Base-by-base conservation (phyloP, 805 yeast genomes). In the Teunomyces panamensis region DNA sequence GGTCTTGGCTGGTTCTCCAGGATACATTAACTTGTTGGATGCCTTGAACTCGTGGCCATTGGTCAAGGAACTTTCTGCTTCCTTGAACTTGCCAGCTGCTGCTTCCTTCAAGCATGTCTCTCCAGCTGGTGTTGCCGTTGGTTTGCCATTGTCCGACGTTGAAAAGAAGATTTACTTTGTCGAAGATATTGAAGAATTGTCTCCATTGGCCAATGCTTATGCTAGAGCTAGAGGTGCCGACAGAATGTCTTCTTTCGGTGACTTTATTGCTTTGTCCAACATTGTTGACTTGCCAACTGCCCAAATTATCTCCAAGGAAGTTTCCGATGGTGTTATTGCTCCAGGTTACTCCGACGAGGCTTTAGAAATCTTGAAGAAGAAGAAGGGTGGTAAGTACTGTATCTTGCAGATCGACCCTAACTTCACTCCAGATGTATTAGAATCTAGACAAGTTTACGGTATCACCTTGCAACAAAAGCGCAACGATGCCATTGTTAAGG, bases 221-320 rank as follows among this genome's bases (percentile, higher is more conserved):
- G 99, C 99, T 33, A 88, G 98, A 75, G 99, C 99, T 48, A 88
- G 99, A 74, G 99, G 99, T 71, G 99, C 99, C 58, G 99, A 94
- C 74, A 86, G 99, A 81, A 94, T 94, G 99, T 91, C 97, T 5
- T 88, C 96, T 10, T 94, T 94, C 67, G 99, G 99, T 67, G 99
- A 94, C 74, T 94, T 90, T 79, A 94, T 94, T 63, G 99, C 99
- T 42, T 79, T 94, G 56, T 90, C 97, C 52, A 92, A 92, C 79
- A 88, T 87, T 71, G 99, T 94, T 57, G 99, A 94, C 70, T 76
- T 87, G 46, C 89, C 97, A 64, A 94, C 99, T 51, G 99, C 99
- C 47, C 86, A 87, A 72, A 92, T 94, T 72, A 94, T 94, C 67
- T 87, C 97, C 47, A 89, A 89, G 73, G 99, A 94, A 77, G 99